phyloP scores from a whole-genome alignment of 495 filamentous ascomycete species.

The Hypoxylon cercidicola region DNA sequence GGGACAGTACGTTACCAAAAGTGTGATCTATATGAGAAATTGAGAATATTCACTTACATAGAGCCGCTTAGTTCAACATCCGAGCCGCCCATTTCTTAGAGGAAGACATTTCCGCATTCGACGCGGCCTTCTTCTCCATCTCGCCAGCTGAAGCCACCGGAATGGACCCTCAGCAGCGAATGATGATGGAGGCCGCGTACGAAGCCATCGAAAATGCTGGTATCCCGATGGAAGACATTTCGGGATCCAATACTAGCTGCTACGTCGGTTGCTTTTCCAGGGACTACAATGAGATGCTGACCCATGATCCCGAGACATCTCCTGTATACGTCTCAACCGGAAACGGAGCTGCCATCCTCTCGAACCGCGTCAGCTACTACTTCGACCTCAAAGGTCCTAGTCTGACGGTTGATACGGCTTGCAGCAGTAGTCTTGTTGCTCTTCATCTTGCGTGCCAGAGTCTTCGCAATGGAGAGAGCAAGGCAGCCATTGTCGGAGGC shows the following conservation, averaged over 20 bases:
- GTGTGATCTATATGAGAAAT: neutral
- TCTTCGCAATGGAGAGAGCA: too few species aligned
- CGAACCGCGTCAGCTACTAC: conserved; percentile 47
- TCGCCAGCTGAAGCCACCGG: conserved; percentile 52
- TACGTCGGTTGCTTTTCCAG: neutral
- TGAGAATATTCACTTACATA: neutral
- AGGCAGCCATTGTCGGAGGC: conserved; percentile 54
- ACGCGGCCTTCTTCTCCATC: conserved; percentile 65
- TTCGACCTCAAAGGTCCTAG: conserved; percentile 63
- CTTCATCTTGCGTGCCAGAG: conserved; percentile 71
- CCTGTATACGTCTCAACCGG: neutral
- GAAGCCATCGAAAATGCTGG: conserved; percentile 54
- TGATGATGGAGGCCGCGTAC: conserved; percentile 52
- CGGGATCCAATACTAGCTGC: neutral
- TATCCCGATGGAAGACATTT: conserved; percentile 19
- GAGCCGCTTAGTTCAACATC: conserved; percentile 1
- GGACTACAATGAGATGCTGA: neutral
- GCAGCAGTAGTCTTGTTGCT: conserved; percentile 67
- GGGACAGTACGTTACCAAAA: conserved; percentile 5
- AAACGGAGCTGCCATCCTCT: neutral
- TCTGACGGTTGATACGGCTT: conserved; percentile 83
- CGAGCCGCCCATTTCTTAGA: conserved; percentile 32
- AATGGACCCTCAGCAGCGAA: conserved; percentile 63
- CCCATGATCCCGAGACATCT: neutral
- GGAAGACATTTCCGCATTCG: conserved; percentile 46